Conservation (phyloP, 345 rosid species). For the Eucalyptus pauciflora region DNA sequence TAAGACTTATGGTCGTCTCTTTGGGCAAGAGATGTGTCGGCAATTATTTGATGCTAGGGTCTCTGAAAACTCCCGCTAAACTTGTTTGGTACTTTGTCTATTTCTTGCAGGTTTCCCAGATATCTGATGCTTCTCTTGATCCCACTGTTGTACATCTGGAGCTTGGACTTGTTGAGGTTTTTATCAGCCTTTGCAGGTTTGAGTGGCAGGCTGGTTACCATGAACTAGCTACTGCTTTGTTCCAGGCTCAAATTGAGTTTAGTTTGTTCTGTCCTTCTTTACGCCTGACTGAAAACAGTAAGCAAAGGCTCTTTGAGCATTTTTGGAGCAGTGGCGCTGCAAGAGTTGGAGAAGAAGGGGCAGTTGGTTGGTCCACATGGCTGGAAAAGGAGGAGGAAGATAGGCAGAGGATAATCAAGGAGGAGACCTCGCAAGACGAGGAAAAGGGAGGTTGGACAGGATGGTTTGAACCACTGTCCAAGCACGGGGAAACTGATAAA, state of each 20-base stretch:
- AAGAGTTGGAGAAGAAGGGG: constrained; percentile 94
- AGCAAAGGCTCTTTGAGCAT: constrained; percentile 87
- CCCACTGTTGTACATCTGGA: constrained; percentile 43
- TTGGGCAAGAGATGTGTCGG: neutral
- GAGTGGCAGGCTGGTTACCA: constrained; percentile 95
- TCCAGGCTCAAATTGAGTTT: constrained; percentile 93
- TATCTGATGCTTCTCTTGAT: constrained; percentile 26
- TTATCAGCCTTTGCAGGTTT: constrained; percentile 80
- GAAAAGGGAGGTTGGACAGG: constrained; percentile 97
- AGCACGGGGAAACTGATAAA: constrained; percentile 13
- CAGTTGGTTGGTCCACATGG: constrained; percentile 88
- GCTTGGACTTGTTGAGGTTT: constrained; percentile 81
- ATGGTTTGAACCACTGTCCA: constrained; percentile 72
- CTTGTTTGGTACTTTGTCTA: neutral
- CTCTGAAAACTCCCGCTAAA: neutral
- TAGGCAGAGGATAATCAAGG: constrained; percentile 56
- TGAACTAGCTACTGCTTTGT: constrained; percentile 79
- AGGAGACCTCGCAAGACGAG: constrained; percentile 38
- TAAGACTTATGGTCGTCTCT: neutral
- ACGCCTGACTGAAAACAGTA: constrained; percentile 52
- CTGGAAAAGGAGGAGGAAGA: constrained; percentile 91
- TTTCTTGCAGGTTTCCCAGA: constrained; percentile 51
- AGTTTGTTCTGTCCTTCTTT: constrained; percentile 81
- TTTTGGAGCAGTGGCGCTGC: constrained; percentile 83
- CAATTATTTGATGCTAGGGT: neutral